Evolutionary conservation across 2,329 filamentous ascomycete species (phyloP).

Genomic region (Pseudocercospora macadamiae): DNA sequence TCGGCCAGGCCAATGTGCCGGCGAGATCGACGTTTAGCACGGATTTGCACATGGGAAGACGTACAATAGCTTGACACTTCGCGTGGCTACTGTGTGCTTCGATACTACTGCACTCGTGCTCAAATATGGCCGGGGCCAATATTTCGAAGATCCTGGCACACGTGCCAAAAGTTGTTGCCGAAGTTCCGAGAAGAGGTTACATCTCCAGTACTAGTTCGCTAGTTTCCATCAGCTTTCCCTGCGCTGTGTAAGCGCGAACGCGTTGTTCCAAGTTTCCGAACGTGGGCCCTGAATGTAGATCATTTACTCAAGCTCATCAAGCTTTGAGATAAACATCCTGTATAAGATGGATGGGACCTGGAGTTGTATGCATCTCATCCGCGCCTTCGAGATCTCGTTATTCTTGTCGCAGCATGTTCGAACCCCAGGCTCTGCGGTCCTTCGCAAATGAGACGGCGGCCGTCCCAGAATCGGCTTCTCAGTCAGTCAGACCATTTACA

Average conservation of each 20-base stretch:
- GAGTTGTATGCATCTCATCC: too few species aligned
- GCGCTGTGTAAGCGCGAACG: background rate
- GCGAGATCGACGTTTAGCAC: background rate
- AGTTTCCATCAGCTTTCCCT: background rate
- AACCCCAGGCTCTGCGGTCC: too few species aligned
- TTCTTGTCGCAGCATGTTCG: too few species aligned
- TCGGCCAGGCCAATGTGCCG: background rate
- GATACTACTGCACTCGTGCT: background rate
- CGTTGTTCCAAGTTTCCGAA: background rate
- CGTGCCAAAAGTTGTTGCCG: background rate
- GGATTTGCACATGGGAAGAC: background rate
- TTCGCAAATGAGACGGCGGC: too few species aligned
- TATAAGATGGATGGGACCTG: too few species aligned
- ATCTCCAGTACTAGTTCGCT: background rate
- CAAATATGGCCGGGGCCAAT: background rate
- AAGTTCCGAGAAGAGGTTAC: background rate
- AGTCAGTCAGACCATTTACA: too few species aligned
- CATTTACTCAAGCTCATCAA: background rate
- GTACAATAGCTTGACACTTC: background rate
- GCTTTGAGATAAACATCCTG: too few species aligned
- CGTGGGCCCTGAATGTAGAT: background rate
- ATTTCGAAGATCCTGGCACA: background rate
- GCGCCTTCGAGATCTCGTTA: too few species aligned
- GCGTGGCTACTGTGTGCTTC: background rate
- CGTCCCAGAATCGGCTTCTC: too few species aligned